Evolutionary conservation across 495 filamentous ascomycete species (phyloP).

Genomic region (Neurospora hispaniola): DNA sequence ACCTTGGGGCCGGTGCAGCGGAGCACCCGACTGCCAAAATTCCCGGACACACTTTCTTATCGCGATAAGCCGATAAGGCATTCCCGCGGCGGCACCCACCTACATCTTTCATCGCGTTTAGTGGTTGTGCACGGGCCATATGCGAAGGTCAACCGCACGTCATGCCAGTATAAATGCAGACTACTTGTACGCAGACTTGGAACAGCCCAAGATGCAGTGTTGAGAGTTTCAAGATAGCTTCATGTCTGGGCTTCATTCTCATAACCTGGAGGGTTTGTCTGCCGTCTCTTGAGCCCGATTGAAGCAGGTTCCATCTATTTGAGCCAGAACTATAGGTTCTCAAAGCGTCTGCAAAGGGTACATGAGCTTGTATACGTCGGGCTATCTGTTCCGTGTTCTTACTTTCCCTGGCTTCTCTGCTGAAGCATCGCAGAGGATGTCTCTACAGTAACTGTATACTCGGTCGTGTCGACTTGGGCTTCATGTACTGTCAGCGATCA

Average conservation of each 20-base stretch:
- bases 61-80: conserved; percentile 7
- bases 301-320: not conserved
- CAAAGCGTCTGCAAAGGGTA: not conserved
- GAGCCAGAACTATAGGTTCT: not conserved
- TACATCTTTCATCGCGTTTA: not conserved
- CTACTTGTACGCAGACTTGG: too few species aligned
- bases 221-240: not conserved
- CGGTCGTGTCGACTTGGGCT: not conserved
- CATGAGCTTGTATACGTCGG: not conserved
- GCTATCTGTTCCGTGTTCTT: not conserved
- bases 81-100: not conserved
- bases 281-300: not conserved
- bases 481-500: not conserved
- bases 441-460: not conserved
- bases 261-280: not conserved
- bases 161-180: not conserved
- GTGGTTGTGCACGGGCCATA: conserved; percentile 2
- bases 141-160: not conserved
- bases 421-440: not conserved
- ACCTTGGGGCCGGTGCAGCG: not conserved
- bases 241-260: not conserved
- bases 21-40: conserved; percentile 2
- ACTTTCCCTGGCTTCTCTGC: not conserved
- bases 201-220: too few species aligned
- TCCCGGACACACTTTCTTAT: conserved; percentile 5